A percentile compares a stretch with the other conserved stretches of the same genome.
phyloP scores from a whole-genome alignment of 805 yeast genomes.

The Nakazawaea laoshanensis region DNA sequence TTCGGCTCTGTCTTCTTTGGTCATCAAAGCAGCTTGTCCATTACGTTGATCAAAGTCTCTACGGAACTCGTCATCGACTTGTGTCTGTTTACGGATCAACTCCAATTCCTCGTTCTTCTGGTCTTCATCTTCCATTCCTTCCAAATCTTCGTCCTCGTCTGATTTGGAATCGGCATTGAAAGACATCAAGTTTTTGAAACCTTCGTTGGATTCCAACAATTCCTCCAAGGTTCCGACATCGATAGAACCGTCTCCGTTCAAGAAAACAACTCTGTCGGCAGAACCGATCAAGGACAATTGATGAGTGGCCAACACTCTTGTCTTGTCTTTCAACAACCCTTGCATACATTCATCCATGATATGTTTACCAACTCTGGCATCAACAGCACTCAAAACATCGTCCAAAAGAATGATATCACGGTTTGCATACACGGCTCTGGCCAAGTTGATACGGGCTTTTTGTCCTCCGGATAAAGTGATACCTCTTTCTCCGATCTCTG shows the following conservation, averaged over 20 bases:
- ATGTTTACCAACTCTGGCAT: constrained; percentile 57
- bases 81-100: constrained; percentile 15
- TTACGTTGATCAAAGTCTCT: constrained; percentile 12
- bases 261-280: constrained; percentile 63
- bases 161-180: constrained; percentile 21
- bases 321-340: constrained; percentile 47
- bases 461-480: constrained; percentile 57
- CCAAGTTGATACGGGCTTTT: constrained; percentile 55
- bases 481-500: constrained; percentile 54
- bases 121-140: constrained; percentile 20
- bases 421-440: constrained; percentile 60
- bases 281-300: constrained; percentile 62
- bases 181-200: constrained; percentile 30
- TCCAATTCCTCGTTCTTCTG: constrained; percentile 15
- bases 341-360: constrained; percentile 52
- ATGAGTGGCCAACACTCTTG: constrained; percentile 78
- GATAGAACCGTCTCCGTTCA: constrained; percentile 56
- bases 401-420: constrained; percentile 53
- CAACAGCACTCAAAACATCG: constrained; percentile 66
- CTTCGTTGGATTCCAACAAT: constrained; percentile 29
- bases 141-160: constrained; percentile 19
- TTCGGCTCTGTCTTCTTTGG: constrained; percentile 50
- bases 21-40: constrained; percentile 28
- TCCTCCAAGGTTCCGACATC: constrained; percentile 55
- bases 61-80: constrained; percentile 13